phyloP scores from a whole-genome alignment of 164 flowering plant genomes.

The Macadamia integrifolia region DNA sequence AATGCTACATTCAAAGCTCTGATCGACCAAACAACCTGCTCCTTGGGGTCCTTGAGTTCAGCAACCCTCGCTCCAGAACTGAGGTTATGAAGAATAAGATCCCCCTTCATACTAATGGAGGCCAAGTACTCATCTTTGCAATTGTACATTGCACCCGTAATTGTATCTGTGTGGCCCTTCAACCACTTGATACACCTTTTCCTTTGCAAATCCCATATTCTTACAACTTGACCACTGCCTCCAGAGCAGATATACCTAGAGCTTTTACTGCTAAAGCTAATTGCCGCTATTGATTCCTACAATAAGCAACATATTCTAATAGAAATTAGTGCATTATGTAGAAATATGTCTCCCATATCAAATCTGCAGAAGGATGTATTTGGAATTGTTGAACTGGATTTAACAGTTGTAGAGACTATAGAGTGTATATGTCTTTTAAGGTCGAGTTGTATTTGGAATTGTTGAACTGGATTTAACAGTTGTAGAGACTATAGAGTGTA shows the following conservation, averaged over 20 bases:
- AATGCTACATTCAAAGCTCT: background rate
- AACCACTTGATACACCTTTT: slow-evolving; percentile 88
- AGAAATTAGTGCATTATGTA: background rate
- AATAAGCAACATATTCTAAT: slow-evolving; percentile 4
- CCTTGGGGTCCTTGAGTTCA: slow-evolving; percentile 84
- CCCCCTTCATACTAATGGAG: slow-evolving; percentile 85
- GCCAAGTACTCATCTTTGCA: slow-evolving; percentile 97
- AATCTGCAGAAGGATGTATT: no score
- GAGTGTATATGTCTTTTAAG: no score
- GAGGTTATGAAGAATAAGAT: slow-evolving; percentile 91
- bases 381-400: no score
- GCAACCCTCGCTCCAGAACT: slow-evolving; percentile 79
- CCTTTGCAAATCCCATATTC: slow-evolving; percentile 97
- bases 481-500: no score
- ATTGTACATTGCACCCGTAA: slow-evolving; percentile 83
- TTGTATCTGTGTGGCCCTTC: slow-evolving; percentile 82
- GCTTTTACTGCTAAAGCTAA: slow-evolving; percentile 90
- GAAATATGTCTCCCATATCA: background rate
- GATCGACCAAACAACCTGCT: slow-evolving; percentile 59
- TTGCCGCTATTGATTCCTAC: slow-evolving; percentile 64
- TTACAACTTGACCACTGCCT: slow-evolving; percentile 85
- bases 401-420: no score
- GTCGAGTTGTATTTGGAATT: no score
- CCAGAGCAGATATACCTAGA: slow-evolving; percentile 96
- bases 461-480: no score